Conservation (phyloP, 148 eudicot species). For the Dysphania ambrosioides region DNA sequence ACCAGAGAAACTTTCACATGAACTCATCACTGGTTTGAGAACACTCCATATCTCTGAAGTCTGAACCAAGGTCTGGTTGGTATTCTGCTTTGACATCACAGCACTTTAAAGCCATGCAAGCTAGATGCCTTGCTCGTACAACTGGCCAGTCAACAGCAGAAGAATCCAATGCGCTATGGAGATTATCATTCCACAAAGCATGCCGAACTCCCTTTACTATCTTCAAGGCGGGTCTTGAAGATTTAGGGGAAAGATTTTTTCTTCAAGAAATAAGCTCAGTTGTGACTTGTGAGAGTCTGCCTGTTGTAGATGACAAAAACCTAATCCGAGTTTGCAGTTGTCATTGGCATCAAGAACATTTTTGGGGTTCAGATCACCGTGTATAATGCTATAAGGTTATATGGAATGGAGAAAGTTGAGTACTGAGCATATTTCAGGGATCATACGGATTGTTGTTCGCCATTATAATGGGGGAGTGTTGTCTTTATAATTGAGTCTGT, state of each 20-base stretch:
- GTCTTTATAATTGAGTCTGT: constrained; percentile 66
- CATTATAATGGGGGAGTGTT: constrained; percentile 67
- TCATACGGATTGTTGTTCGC: constrained; percentile 72
- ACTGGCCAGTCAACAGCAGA: constrained; percentile 97
- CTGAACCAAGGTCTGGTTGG: constrained; percentile 62
- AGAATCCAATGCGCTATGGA: constrained; percentile 51
- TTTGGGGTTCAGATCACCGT: constrained; percentile 66
- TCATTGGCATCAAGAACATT: constrained; percentile 55
- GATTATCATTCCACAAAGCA: constrained; percentile 54
- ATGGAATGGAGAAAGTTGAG: constrained; percentile 75
- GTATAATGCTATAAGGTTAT: constrained; percentile 49
- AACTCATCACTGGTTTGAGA: constrained; percentile 56
- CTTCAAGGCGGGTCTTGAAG: constrained; percentile 60
- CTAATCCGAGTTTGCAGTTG: constrained; percentile 75
- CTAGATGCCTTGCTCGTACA: constrained; percentile 73
- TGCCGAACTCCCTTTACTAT: constrained; percentile 50
- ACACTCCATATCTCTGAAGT: constrained; percentile 67
- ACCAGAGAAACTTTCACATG: constrained; percentile 42
- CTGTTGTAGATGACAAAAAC: constrained; percentile 42
- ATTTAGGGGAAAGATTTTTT: constrained; percentile 64
- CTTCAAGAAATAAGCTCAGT: constrained; percentile 51
- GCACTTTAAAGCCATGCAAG: constrained; percentile 59
- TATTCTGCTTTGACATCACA: constrained; percentile 42
- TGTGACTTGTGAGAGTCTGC: constrained; percentile 26
- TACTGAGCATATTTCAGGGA: constrained; percentile 71